Conservation (phyloP, 2,329 filamentous ascomycete genomes). For the Botrytis paeoniae region DNA sequence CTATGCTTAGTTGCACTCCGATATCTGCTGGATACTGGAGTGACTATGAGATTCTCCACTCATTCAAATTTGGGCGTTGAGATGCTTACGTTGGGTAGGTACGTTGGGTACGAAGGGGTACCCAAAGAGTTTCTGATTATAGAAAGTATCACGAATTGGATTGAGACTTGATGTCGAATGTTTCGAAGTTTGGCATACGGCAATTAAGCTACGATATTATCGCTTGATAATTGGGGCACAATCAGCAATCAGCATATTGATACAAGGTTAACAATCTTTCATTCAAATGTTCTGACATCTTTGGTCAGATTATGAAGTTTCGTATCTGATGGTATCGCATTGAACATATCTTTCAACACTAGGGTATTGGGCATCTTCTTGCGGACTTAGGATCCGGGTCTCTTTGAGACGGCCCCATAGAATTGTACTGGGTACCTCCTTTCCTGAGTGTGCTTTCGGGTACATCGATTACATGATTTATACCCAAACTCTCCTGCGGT, state of each 20-base stretch:
- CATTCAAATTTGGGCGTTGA: not conserved
- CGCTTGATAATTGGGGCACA: not conserved
- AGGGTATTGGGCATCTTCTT: not conserved
- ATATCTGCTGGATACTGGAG: not conserved
- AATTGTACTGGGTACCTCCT: not conserved
- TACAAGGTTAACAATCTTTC: not conserved
- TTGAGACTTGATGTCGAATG: not conserved
- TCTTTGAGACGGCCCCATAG: not conserved
- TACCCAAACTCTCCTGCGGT: too few relatives aligned
- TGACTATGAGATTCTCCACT: not conserved
- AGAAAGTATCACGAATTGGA: not conserved
- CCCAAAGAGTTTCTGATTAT: not conserved
- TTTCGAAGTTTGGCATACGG: not conserved
- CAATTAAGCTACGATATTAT: not conserved
- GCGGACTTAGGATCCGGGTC: not conserved
- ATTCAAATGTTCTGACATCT: not conserved
- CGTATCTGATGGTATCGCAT: not conserved
- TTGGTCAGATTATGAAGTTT: not conserved
- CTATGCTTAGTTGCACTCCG: not conserved
- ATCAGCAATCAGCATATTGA: not conserved
- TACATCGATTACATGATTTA: not conserved
- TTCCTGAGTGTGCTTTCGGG: not conserved
- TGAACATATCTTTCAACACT: not conserved
- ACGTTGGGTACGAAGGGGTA: not conserved
- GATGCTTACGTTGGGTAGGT: not conserved